Percentiles rank a stretch among this genome's conserved stretches.
These are phyloP conservation scores for Beverwykella pulmonaria DNA, from an alignment of 495 filamentous ascomycete genomes.

Conservation along the genomic window DNA sequence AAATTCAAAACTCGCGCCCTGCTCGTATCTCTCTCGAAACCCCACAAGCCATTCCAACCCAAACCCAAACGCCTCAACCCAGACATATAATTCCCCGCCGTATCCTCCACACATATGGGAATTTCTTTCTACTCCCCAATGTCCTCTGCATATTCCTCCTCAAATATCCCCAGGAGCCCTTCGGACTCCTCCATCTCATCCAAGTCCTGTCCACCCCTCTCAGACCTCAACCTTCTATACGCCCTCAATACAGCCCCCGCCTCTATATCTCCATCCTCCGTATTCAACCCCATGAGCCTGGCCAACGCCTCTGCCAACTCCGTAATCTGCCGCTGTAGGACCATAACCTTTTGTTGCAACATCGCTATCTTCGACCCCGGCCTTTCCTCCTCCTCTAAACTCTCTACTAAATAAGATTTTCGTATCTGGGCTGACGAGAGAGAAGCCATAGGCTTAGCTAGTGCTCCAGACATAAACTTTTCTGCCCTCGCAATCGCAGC, in stretches of 20 bases:
- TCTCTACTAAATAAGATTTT: neutral
- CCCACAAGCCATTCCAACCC: no score
- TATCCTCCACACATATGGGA: no score
- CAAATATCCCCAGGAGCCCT: no score
- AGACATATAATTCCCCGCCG: no score
- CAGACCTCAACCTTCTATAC: neutral
- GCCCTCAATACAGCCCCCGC: neutral
- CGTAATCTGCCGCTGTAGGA: neutral
- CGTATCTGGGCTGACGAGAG: neutral
- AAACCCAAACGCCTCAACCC: no score
- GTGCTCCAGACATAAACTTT: neutral
- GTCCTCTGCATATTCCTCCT: no score
- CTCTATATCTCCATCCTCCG: constrained; percentile 1
- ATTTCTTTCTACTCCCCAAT: no score
- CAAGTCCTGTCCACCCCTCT: no score
- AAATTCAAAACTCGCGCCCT: no score
- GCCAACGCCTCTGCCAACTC: constrained; percentile 3
- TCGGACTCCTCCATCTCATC: no score
- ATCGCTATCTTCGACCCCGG: neutral
- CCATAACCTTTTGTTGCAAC: neutral
- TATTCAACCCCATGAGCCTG: neutral
- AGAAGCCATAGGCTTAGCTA: neutral
- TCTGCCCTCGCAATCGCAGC: no score
- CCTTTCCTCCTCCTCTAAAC: neutral
- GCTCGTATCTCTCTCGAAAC: no score